Evolutionary conservation across 2,329 filamentous ascomycete genomes (phyloP).

Genomic region (Sporothrix humicola): DNA sequence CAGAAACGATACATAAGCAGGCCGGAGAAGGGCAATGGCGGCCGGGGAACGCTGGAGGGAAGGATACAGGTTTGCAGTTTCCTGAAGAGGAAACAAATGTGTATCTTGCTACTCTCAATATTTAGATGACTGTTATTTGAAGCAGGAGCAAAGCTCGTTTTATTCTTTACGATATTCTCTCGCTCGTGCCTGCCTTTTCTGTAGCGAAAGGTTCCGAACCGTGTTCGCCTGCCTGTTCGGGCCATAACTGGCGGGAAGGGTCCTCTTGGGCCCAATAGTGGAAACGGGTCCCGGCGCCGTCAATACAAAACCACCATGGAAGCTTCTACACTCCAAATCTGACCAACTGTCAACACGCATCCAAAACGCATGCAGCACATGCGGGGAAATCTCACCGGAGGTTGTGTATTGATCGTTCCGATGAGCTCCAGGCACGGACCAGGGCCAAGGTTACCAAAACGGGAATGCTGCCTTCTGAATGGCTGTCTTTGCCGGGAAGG

Average conservation of each 20-base stretch:
- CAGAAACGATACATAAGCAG: neutral
- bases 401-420: constrained; percentile 21
- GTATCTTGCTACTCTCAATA: no score
- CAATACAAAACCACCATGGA: neutral
- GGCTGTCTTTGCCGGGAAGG: constrained; percentile 9
- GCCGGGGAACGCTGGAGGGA: neutral
- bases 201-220: neutral
- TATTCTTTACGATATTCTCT: neutral
- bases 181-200: constrained; percentile 8
- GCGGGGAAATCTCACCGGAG: constrained; percentile 27
- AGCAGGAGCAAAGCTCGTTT: neutral
- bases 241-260: constrained; percentile 9
- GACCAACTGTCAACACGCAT: neutral
- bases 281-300: no score
- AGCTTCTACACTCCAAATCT: constrained; percentile 1
- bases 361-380: neutral
- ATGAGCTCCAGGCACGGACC: neutral
- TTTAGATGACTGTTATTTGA: no score
- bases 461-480: constrained; percentile 13
- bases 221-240: constrained; percentile 20
- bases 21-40: neutral
- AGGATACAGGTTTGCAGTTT: neutral
- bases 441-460: neutral
- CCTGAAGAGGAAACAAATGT: neutral
- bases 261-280: no score